These are phyloP conservation scores for Yamadazyma scolyti DNA, from an alignment of 805 yeast genomes.

Conservation along the genomic window DNA sequence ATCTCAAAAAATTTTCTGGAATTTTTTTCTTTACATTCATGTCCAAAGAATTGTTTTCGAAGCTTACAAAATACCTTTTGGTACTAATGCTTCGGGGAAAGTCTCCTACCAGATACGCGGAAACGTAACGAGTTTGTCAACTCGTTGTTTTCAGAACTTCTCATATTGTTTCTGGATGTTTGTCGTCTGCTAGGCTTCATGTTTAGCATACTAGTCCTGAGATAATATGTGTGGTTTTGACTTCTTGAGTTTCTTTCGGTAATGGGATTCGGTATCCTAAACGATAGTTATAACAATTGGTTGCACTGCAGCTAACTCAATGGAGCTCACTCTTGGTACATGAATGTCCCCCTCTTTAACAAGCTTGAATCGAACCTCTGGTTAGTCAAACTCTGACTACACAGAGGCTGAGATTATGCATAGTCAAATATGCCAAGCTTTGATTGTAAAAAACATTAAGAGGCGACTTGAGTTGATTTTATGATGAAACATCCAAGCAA, in stretches of 20 bases:
- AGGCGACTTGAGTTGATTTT: constrained; percentile 16
- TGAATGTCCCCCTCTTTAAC: constrained; percentile 45
- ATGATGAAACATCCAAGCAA: constrained; percentile 76
- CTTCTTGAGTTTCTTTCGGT: constrained; percentile 45
- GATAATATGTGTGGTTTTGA: constrained; percentile 1
- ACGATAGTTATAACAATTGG: constrained; percentile 77
- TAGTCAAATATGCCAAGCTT: constrained; percentile 68
- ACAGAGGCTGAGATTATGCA: constrained; percentile 33
- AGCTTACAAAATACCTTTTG: constrained; percentile 50
- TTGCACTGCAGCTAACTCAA: constrained; percentile 53
- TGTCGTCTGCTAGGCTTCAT: constrained; percentile 11
- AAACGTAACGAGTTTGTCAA: constrained; percentile 44
- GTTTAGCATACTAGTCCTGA: constrained; percentile 13
- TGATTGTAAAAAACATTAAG: constrained; percentile 19
- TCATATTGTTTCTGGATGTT: constrained; percentile 9
- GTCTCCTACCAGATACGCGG: constrained; percentile 82
- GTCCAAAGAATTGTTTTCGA: constrained; percentile 77
- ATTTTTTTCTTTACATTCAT: constrained; percentile 48
- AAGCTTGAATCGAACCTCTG: constrained; percentile 17
- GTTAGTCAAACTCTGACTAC: neutral
- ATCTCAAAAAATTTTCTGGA: constrained; percentile 3
- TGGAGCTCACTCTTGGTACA: constrained; percentile 82
- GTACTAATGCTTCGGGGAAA: constrained; percentile 66
- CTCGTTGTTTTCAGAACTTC: constrained; percentile 16
- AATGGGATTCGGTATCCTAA: constrained; percentile 52